Evolutionary conservation across 352 stramenopile species (phyloP).

Genomic region (Phytophthora macrochlamydospora): DNA sequence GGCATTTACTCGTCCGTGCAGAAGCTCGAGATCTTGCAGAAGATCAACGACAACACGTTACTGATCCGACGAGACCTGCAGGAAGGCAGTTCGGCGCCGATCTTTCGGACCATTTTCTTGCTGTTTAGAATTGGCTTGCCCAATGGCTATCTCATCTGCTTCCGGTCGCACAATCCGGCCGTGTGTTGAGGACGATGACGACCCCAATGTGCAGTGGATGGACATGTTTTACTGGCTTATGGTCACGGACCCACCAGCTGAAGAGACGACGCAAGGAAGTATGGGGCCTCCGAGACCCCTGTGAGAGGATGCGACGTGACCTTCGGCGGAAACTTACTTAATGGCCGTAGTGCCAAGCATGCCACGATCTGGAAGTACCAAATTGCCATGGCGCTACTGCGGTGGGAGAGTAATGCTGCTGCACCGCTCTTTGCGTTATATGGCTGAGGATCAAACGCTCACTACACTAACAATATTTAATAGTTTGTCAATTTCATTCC

Average conservation of each 20-base stretch:
- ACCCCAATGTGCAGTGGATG: constrained; percentile 77
- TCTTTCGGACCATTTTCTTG: constrained; percentile 82
- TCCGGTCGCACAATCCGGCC: constrained; percentile 66
- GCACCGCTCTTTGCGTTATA: constrained; percentile 73
- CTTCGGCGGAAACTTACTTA: constrained; percentile 75
- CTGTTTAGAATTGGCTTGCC: constrained; percentile 66
- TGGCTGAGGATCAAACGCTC: constrained; percentile 33
- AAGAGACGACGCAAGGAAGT: constrained; percentile 16
- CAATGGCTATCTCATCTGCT: constrained; percentile 74
- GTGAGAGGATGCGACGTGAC: constrained; percentile 56
- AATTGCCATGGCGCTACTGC: constrained; percentile 76
- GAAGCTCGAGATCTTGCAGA: constrained; percentile 79
- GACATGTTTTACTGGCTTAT: constrained; percentile 84
- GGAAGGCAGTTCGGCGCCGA: constrained; percentile 55
- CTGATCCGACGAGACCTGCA: constrained; percentile 77
- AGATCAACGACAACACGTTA: constrained; percentile 80
- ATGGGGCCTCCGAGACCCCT: constrained; percentile 24
- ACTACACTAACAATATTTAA: constrained; percentile 28
- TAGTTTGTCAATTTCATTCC: constrained; percentile 1
- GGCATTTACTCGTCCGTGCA: constrained; percentile 81
- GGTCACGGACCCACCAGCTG: constrained; percentile 47
- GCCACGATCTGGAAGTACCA: constrained; percentile 83
- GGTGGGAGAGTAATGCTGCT: constrained; percentile 82
- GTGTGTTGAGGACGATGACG: constrained; percentile 59
- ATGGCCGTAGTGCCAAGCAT: constrained; percentile 61